A percentile compares a stretch with the other conserved stretches of the same genome.
These are phyloP conservation scores for Dactylellina haptotyla DNA, from an alignment of 2,329 filamentous ascomycete genomes.

Conservation along the genomic window DNA sequence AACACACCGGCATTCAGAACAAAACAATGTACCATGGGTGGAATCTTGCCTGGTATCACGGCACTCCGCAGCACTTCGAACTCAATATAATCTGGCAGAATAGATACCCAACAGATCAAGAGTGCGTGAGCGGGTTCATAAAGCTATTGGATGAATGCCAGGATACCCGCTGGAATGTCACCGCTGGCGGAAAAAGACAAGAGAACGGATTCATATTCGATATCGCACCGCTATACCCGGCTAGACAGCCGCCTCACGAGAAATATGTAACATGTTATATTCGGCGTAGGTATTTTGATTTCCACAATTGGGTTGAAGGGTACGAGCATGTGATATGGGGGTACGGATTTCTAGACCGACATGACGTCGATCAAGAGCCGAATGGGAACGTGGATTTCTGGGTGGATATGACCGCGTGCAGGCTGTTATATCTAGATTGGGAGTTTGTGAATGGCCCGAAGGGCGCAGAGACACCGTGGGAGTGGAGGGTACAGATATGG, in stretches of 20 bases:
- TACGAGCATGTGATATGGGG: conserved; percentile 18
- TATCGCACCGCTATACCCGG: conserved; percentile 2
- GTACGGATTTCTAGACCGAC: conserved; percentile 3
- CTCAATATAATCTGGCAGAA: conserved; percentile 1
- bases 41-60: conserved; percentile 9
- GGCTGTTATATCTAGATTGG: background rate
- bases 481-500: conserved; percentile 20
- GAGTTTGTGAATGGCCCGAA: conserved; percentile 6
- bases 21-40: conserved; percentile 1
- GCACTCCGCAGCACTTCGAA: conserved; percentile 11
- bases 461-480: conserved; percentile 14
- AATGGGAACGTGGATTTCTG: background rate
- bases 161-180: background rate
- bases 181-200: background rate
- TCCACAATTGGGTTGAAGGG: conserved; percentile 4
- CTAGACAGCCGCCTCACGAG: background rate
- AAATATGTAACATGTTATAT: conserved; percentile 14
- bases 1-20: background rate
- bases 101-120: background rate
- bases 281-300: background rate
- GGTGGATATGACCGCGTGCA: background rate
- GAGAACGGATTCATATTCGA: background rate
- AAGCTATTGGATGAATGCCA: background rate
- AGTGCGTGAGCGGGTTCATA: conserved; percentile 14
- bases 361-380: background rate